Percentiles rank a stretch among this genome's conserved stretches.
Evolutionary conservation across 164 flowering plant genomes (phyloP).

Genomic region (Litsea cubeba): DNA sequence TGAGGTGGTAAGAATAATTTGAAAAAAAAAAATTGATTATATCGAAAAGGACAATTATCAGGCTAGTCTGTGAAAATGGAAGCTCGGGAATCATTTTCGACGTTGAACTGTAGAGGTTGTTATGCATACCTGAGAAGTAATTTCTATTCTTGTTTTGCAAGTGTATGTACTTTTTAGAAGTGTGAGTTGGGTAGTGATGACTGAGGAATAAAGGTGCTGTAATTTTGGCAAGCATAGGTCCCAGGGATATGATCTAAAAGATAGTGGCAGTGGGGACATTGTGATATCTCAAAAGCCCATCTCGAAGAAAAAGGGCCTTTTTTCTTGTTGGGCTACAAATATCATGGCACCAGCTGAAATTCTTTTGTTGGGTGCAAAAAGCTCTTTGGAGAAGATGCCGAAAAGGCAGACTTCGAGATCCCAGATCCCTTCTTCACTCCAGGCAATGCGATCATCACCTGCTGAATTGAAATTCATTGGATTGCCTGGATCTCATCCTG

Average conservation of each 20-base stretch:
- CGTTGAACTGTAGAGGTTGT: too few relatives aligned
- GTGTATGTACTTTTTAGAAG: too few relatives aligned
- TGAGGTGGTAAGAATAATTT: neutral
- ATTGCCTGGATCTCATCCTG: slow-evolving; percentile 19
- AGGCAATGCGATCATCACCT: slow-evolving; percentile 54
- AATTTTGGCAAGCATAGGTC: slow-evolving; percentile 1
- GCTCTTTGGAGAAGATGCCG: slow-evolving; percentile 25
- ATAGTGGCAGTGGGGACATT: slow-evolving; percentile 36
- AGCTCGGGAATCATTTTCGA: too few relatives aligned
- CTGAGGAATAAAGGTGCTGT: neutral
- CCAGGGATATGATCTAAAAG: slow-evolving; percentile 18
- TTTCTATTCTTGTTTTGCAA: too few relatives aligned
- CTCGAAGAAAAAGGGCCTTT: slow-evolving; percentile 15
- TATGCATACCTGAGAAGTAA: too few relatives aligned
- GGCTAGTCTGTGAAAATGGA: too few relatives aligned
- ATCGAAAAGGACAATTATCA: too few relatives aligned
- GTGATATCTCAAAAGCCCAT: slow-evolving; percentile 26
- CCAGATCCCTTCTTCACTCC: slow-evolving; percentile 29
- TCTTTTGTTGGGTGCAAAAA: slow-evolving; percentile 13
- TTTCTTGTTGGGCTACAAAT: slow-evolving; percentile 8
- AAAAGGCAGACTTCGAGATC: slow-evolving; percentile 17
- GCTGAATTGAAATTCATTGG: slow-evolving; percentile 38
- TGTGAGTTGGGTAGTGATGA: neutral
- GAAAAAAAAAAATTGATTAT: neutral
- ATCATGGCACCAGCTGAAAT: slow-evolving; percentile 19